Evolutionary conservation across 2,329 filamentous ascomycete species (phyloP), one percentile per base, ranked within the genome.

Genomic region (Shiraia bambusicola): DNA sequence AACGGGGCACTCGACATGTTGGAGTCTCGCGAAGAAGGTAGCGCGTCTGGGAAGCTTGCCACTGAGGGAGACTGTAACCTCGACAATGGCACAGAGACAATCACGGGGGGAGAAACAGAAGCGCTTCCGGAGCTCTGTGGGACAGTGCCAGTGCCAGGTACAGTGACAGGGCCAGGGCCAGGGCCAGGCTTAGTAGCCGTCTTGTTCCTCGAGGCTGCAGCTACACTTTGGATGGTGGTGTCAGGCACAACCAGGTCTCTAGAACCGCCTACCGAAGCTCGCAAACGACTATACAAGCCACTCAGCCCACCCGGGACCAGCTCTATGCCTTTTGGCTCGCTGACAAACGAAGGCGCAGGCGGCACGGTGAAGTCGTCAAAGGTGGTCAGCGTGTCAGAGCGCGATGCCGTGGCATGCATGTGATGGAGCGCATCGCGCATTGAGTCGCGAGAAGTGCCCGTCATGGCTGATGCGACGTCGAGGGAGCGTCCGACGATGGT

Each of bases 291-390:
- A 67, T 96, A 97, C 27, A 97, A 73, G 1, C 92, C 90, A 61
- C 87, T 95, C 33, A 97, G 75, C 4, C 92, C 89, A 67, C 92
- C 87, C 49, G 93, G 88, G 15, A 93, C 82, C 28, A 86, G 69
- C 44, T 95, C 89, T 27, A 88, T 74, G 7, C 80, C 80, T 64
- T 88, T 89, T 44, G 76, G 81, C 56, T 95, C 89, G 16, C 76
- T 69, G 11, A 74, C 70, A 2, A 78, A 74, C 1, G 80, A 72
- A 1, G 79, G 75, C 2, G 76, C 73, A 0, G 87, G 83, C 4
- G 84, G 83, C 1, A 85, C 79, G 1, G 86, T 87, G 59, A 95
- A 91, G 62, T 96, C 91, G 70, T 94, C 94, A 71, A 97, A 97
- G 7, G 90, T 94, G 2, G 92, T 97, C 34, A 97, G 76, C 25